A percentile compares a stretch with the other conserved stretches of the same genome.
These are phyloP conservation scores for Pterocarpus macrocarpus DNA, from an alignment of 306 rosid genomes.

Conservation along the genomic window DNA sequence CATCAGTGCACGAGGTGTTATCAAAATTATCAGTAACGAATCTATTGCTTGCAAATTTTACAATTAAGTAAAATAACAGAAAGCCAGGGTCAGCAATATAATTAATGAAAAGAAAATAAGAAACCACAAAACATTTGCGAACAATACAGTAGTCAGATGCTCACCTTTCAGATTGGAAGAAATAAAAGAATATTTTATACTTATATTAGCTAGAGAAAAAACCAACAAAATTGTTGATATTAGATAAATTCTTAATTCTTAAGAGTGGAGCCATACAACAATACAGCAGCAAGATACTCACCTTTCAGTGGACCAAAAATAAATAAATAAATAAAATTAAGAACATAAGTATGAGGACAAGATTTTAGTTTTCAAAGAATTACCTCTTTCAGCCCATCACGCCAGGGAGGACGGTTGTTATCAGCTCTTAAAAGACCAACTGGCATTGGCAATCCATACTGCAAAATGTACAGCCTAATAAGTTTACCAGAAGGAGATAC, in stretches of 20 bases:
- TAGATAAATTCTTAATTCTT: background rate
- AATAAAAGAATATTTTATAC: too few relatives aligned
- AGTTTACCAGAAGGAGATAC: conserved; percentile 37
- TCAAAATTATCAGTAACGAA: conserved; percentile 7
- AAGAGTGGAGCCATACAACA: background rate
- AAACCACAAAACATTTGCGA: background rate
- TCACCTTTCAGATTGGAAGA: background rate
- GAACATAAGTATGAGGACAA: conserved; percentile 1
- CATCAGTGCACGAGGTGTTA: conserved; percentile 10
- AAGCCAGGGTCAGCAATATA: conserved; percentile 21
- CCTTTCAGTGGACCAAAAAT: too few relatives aligned
- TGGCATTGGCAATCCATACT: conserved; percentile 90
- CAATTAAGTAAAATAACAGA: background rate
- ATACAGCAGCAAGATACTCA: background rate
- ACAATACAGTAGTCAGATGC: background rate
- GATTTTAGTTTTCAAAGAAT: background rate
- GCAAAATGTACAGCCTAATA: conserved; percentile 51
- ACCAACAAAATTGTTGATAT: too few relatives aligned
- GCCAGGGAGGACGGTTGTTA: conserved; percentile 98
- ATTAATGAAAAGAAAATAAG: conserved; percentile 11
- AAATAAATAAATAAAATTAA: background rate
- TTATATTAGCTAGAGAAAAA: too few relatives aligned
- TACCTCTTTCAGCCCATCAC: conserved; percentile 90
- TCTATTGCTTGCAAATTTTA: conserved; percentile 15
- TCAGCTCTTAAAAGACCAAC: conserved; percentile 90